Conservation (phyloP, 108 stramenopile genomes). For the Cyclotella atomus region DNA sequence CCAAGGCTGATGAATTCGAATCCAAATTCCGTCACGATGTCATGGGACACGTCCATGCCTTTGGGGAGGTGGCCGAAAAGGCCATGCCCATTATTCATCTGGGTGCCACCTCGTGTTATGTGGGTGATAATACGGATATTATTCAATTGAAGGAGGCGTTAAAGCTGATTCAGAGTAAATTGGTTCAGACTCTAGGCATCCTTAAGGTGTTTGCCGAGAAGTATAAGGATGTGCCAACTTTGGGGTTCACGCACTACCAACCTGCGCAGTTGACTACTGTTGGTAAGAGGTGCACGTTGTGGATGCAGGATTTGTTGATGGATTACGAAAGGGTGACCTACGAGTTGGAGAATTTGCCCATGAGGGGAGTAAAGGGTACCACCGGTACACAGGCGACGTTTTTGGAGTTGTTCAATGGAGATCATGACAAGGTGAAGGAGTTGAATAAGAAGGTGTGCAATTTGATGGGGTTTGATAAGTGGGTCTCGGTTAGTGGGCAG, state of each 20-base stretch:
- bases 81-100: constrained; percentile 97
- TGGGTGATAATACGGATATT: constrained; percentile 97
- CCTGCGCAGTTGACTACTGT: constrained; percentile 98
- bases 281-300: constrained; percentile 94
- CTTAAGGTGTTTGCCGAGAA: constrained; percentile 85
- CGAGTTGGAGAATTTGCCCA: constrained; percentile 92
- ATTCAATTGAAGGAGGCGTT: constrained; percentile 92
- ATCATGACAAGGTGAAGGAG: constrained; percentile 94
- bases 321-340: constrained; percentile 88
- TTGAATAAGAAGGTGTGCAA: constrained; percentile 91
- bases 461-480: constrained; percentile 92
- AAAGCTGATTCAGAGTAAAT: constrained; percentile 85
- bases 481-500: constrained; percentile 95
- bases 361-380: constrained; percentile 99
- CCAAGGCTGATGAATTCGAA: constrained; percentile 92
- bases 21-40: constrained; percentile 98
- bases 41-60: constrained; percentile 99
- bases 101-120: constrained; percentile 97
- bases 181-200: constrained; percentile 83
- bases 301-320: constrained; percentile 96
- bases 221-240: constrained; percentile 90
- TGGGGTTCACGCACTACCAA: constrained; percentile 99
- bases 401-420: constrained; percentile 97
- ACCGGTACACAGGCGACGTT: constrained; percentile 99
- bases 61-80: constrained; percentile 90